Evolutionary conservation across 352 stramenopile genomes (phyloP), one percentile per base, ranked within the genome.

Genomic region (Globisporangium paddicum): DNA sequence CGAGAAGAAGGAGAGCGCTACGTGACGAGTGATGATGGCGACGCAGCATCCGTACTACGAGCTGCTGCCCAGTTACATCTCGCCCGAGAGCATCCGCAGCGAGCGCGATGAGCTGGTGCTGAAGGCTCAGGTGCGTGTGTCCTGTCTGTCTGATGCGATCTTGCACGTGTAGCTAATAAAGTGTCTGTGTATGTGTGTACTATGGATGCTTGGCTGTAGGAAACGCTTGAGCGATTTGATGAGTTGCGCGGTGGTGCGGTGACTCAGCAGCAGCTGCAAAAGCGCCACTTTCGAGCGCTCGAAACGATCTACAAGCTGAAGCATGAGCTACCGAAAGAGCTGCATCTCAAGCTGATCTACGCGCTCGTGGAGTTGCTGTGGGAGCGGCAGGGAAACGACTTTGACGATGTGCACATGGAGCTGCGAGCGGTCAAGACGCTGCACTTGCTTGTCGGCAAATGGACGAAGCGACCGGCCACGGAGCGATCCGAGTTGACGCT

Each of bases 261-360:
- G n/a, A 38, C 41, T 2, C 25, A 30, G 7, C 45, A 53, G 8
- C n/a, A 30, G 25, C 63, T 90, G 4, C 68, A 83, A 56, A 83
- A 78, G 34, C 77, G 66, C 26, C 82, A 91, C 51, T 87, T 90
- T 45, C 79, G 77, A 48, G 66, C 57, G 23, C 26, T 91, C 2
- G 69, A 83, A 37, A 90, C 70, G 45, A 66, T 84, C 19, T 83
- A 79, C 67, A 75, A 79, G 44, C 67, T 89, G 54, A 91, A 91
- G 57, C 75, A 90, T 55, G 65, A 65, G 52, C 60, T 91, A 49
- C 72, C 77, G 2, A 51, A 61, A 34, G 2, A 55, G 21, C 40
- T 89, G 40, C 77, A 86, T 25, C 21, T 53, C 13, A 40, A 77
- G 42, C 62, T 91, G 16, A 81, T 88, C 44, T 55, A 75, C 6